Evolutionary conservation across 2,329 filamentous ascomycete species (phyloP), one percentile per base, ranked within the genome.

Genomic region (Colletotrichum sp.): DNA sequence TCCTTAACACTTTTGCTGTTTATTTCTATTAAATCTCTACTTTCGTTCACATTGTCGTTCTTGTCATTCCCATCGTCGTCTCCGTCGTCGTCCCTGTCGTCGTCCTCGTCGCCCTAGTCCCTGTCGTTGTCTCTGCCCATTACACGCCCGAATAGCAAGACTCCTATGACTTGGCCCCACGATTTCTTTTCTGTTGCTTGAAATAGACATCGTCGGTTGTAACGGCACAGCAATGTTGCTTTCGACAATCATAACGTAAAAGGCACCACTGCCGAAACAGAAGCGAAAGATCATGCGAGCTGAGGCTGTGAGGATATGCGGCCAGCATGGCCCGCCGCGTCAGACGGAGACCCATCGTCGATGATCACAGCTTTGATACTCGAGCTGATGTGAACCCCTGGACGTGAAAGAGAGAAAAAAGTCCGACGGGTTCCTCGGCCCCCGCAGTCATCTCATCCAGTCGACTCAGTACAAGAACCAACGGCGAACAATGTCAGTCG

Each of bases 91-190:
- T 43, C n/a, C n/a, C n/a, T n/a, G n/a, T n/a, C n/a, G n/a, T n/a
- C n/a, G n/a, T n/a, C n/a, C n/a, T n/a, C n/a, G n/a, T n/a, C n/a
- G n/a, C n/a, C n/a, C n/a, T n/a, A n/a, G n/a, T n/a, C n/a, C n/a
- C n/a, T n/a, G n/a, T 34, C 32, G 36, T 43, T 10, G 8, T 43
- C 38, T 8, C 16, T n/a, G n/a, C 38, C 38, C 38, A 43, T 8
- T 43, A n/a, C 38, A 2, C 38, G 38, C 38, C 38, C 38, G 38
- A 8, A 43, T 10, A 43, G 18, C 1, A 43, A 43, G 4, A 43
- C 18, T 3, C 18, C 18, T 0, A 21, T 7, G 5, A 13, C 6
- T 13, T 13, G n/a, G 43, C 10, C 0, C 0, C 7, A 7, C 10
- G 1, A 52, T 13, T 13, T 0, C n/a, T 52, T 21, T 24, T 21